Base-by-base conservation (phyloP, 2,329 filamentous ascomycete genomes). In the Huntiella decipiens region DNA sequence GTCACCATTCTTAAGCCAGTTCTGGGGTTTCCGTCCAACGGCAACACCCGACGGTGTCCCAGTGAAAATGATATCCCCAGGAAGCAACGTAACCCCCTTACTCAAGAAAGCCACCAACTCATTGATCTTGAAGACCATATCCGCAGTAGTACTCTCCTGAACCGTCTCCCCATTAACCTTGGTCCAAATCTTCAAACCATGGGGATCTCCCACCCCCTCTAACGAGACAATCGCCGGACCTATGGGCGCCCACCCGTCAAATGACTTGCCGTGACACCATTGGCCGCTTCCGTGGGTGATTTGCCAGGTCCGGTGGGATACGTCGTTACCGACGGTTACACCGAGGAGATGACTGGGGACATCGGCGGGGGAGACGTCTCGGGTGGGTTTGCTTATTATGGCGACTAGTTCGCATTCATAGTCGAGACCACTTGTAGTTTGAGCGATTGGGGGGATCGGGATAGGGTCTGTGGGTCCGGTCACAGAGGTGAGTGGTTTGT, bases 231-330 rank as follows among this genome's bases (percentile, higher is more conserved):
- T 82, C 1, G 74, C 79, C 0, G 81, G 81, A 0, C 81, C 79
- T 53, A 73, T 79, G 0, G 79, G 81, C 4, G 77, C 79, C 77
- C 79, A 85, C 52, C 75, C 76, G 59, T 85, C 79, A 52, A 82
- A 84, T 3, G 78, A 75, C 59, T 85, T 85, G 34, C 79, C 79
- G 11, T 82, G 62, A 1, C 68, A 71, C 78, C 79, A 83, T 60
- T 84, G 79, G 1, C 77, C 70, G 12, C 76, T 76, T 12, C 77
- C 77, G 36, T 66, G 69, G 58, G 76, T 71, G 50, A 82, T 60
- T 60, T 84, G 79, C 77, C 79, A 86, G 52, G 83, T 79, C 36
- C 82, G 74, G 61, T 84, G 80, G 8, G 77, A 83, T n/a, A 88
- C 71, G 57, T 88, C 82, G 60, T 88, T 82, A 45, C 81, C 79